Evolutionary conservation across 2,329 filamentous ascomycete genomes (phyloP).

Genomic region (Camillea tinctor): DNA sequence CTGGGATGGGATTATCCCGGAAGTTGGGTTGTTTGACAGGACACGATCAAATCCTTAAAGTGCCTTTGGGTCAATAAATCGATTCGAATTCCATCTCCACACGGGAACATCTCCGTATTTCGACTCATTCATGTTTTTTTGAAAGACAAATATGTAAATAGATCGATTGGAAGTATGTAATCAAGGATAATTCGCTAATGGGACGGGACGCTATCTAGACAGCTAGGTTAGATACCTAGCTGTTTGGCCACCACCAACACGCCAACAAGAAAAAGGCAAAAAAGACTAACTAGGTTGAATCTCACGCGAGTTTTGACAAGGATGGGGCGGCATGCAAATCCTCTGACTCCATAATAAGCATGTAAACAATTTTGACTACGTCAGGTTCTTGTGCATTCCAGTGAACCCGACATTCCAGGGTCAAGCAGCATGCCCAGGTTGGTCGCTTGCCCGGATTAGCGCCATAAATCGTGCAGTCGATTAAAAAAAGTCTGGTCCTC

Average conservation of each 20-base stretch:
- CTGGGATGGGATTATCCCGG: too few species aligned
- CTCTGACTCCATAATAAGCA: neutral
- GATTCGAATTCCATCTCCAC: neutral
- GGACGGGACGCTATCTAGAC: neutral
- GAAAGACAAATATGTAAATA: neutral
- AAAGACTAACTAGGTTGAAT: neutral
- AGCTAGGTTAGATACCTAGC: too few species aligned
- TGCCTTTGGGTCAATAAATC: neutral
- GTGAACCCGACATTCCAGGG: neutral
- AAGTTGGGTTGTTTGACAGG: neutral
- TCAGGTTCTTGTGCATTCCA: neutral
- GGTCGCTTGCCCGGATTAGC: neutral
- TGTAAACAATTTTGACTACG: neutral
- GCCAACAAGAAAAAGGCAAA: neutral
- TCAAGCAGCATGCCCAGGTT: too few species aligned
- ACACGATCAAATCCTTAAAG: neutral
- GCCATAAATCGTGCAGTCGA: neutral
- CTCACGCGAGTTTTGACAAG: neutral
- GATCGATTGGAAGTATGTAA: neutral
- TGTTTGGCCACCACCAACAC: neutral
- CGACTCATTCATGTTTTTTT: neutral
- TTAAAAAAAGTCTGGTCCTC: constrained; percentile 13
- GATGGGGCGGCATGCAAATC: neutral
- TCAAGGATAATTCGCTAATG: neutral
- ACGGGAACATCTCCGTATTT: neutral